Base-by-base conservation (phyloP, 192 early-diverging fungal genomes). In the Rhizophagus clarus region DNA sequence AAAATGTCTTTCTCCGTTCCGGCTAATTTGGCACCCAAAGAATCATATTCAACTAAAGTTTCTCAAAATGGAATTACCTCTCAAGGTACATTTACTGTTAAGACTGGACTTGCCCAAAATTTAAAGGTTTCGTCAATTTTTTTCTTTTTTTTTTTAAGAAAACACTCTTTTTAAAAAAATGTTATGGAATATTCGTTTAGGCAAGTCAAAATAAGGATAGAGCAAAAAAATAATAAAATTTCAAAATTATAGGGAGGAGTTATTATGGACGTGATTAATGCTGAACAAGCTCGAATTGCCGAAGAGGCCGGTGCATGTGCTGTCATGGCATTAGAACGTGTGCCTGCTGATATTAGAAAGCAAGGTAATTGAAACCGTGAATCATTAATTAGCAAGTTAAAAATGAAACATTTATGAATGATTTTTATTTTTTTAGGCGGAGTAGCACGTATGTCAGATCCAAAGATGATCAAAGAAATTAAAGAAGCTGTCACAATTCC, bases 191-290 rank as follows among this genome's bases (percentile, higher is more conserved):
- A 61, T 11, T 63, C 62, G 32, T 17, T 17, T 47, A 64, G 10
- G 32, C 24, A 34, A 37, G 8, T 40, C 37, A 34, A 34, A 34
- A 34, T 34, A 34, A 34, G 34, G 34, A 17, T 45, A 24, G 12
- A 34, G 8, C 42, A 32, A 40, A 32, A 40, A 28, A 26, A 12
- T 56, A 12, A 73, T 4, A 74, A 9, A 20, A 63, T 67, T 69
- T 70, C n/a, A 72, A 14, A 26, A 75, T 51, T 68, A 24, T 77
- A 96, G 94, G 97, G 96, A 73, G 98, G 98, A 78, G 98, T 99
- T 24, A 98, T 99, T 85, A 98, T 99, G 97, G 98, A 98, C 87
- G 98, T 98, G 20, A 92, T 97, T 80, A 95, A 98, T 83, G 95
- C 92, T 71, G 96, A 99, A 84, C 97, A 99, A 87, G 98, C 98